phyloP scores from a whole-genome alignment of 495 filamentous ascomycete genomes.

The Aspergillus sparsus region DNA sequence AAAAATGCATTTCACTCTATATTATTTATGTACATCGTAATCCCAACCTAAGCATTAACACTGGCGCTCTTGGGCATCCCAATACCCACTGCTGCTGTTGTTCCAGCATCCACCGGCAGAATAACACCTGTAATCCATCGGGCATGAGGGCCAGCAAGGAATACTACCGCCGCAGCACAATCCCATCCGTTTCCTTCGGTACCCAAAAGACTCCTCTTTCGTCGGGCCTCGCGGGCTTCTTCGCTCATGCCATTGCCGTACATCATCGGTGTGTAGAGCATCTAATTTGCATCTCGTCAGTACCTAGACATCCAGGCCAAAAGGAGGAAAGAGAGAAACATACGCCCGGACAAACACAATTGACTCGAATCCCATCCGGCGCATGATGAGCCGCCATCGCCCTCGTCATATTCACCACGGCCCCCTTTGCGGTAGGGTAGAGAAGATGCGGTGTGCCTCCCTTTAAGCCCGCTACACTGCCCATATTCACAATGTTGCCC shows the following conservation, averaged over 20 bases:
- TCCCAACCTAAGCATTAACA: constrained; percentile 10
- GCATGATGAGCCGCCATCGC: constrained; percentile 62
- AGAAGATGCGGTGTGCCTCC: constrained; percentile 60
- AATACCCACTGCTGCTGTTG: constrained; percentile 38
- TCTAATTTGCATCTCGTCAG: constrained; percentile 19
- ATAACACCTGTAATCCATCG: constrained; percentile 53
- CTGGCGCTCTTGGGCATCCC: constrained; percentile 18
- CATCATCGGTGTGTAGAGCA: constrained; percentile 65
- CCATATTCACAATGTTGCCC: constrained; percentile 60
- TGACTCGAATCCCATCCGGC: constrained; percentile 53
- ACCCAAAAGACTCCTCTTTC: constrained; percentile 50
- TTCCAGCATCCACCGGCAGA: constrained; percentile 53
- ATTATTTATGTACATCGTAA: neutral
- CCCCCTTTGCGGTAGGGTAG: constrained; percentile 63
- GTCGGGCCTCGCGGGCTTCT: constrained; percentile 48
- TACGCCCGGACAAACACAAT: constrained; percentile 58
- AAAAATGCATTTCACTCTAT: neutral
- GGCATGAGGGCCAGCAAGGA: constrained; percentile 49
- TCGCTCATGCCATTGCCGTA: constrained; percentile 52
- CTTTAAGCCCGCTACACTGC: constrained; percentile 55
- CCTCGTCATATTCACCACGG: constrained; percentile 59
- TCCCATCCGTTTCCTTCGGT: constrained; percentile 60
- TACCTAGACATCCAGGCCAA: neutral
- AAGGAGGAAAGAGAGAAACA: neutral
- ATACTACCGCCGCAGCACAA: constrained; percentile 37